phyloP scores from a whole-genome alignment of 106 monocot species.

The Iris macrosiphon region DNA sequence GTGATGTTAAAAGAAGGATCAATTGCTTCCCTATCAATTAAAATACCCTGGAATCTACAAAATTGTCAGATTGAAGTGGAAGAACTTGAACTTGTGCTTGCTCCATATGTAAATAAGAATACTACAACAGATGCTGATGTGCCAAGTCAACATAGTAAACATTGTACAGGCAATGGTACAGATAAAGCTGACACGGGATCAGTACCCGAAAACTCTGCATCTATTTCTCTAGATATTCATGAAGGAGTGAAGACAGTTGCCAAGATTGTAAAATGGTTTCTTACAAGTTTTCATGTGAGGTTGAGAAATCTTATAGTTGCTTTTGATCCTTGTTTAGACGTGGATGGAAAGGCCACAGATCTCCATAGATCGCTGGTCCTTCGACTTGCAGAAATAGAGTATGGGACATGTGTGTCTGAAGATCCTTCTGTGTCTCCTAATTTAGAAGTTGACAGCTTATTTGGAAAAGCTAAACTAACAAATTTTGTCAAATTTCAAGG shows the following conservation, averaged over 20 bases:
- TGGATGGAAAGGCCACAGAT: slow-evolving; percentile 23
- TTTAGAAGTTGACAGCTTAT: slow-evolving; percentile 15
- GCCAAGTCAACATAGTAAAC: slow-evolving; percentile 3
- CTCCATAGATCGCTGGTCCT: slow-evolving; percentile 50
- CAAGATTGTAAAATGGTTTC: slow-evolving; percentile 81
- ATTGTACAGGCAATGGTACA: slow-evolving; percentile 2
- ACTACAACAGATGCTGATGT: slow-evolving; percentile 14
- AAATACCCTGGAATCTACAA: slow-evolving; percentile 63
- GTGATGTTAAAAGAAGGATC: slow-evolving; percentile 91
- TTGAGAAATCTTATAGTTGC: slow-evolving; percentile 77
- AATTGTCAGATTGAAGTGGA: slow-evolving; percentile 89
- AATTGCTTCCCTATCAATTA: slow-evolving; percentile 74
- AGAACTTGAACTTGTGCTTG: slow-evolving; percentile 81
- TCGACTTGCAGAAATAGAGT: slow-evolving; percentile 74
- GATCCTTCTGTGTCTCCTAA: slow-evolving; percentile 15
- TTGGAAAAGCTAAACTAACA: slow-evolving; percentile 56
- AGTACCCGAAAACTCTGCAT: slow-evolving; percentile 6
- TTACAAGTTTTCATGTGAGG: slow-evolving; percentile 78
- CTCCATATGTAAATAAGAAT: slow-evolving; percentile 39
- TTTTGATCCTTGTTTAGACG: slow-evolving; percentile 57
- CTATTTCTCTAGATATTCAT: slow-evolving; percentile 56
- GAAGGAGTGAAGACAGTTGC: slow-evolving; percentile 96
- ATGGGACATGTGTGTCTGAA: slow-evolving; percentile 72
- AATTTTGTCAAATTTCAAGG: slow-evolving; percentile 85
- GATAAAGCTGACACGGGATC: slow-evolving; percentile 28